These are phyloP conservation scores for Porphyrellus cyaneotinctus DNA, from an alignment of 768 basidiomycete species.

Conservation along the genomic window DNA sequence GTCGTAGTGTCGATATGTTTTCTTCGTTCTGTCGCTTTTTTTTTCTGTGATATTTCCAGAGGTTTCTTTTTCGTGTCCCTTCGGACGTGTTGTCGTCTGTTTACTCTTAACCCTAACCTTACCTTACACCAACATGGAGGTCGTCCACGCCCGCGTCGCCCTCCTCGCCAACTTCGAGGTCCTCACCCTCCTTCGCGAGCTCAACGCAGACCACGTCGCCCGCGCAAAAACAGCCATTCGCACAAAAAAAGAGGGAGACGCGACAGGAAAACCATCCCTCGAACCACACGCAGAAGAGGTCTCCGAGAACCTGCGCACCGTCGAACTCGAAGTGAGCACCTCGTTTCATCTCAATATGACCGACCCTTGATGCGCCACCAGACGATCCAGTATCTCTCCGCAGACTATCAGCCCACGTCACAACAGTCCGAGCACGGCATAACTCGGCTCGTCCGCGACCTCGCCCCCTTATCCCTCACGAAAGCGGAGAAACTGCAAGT, in stretches of 20 bases:
- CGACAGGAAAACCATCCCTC: constrained; percentile 32
- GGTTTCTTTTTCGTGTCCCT: constrained; percentile 8
- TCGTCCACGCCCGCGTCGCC: constrained; percentile 58
- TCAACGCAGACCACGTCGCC: constrained; percentile 68
- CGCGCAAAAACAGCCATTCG: constrained; percentile 67
- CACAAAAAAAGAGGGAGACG: constrained; percentile 75
- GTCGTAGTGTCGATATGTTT: not conserved
- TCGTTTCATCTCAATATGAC: not conserved
- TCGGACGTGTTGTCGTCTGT: constrained; percentile 26
- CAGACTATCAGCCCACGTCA: constrained; percentile 64
- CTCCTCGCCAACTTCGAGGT: constrained; percentile 90
- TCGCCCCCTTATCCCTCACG: constrained; percentile 70
- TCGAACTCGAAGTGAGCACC: constrained; percentile 63
- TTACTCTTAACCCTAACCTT: constrained; percentile 27
- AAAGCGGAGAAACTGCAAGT: constrained; percentile 92
- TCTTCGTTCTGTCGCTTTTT: constrained; percentile 13
- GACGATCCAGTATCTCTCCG: constrained; percentile 83
- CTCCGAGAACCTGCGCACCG: constrained; percentile 76
- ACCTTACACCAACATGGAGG: constrained; percentile 22
- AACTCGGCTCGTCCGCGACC: constrained; percentile 57
- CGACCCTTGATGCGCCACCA: constrained; percentile 29
- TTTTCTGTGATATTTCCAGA: not conserved
- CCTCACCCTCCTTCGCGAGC: constrained; percentile 66
- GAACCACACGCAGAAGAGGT: constrained; percentile 49
- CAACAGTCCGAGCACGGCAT: constrained; percentile 65